A percentile compares a stretch with the other conserved stretches of the same genome.
Evolutionary conservation across 768 basidiomycete genomes (phyloP).

Genomic region (Hypholoma fasciculare): DNA sequence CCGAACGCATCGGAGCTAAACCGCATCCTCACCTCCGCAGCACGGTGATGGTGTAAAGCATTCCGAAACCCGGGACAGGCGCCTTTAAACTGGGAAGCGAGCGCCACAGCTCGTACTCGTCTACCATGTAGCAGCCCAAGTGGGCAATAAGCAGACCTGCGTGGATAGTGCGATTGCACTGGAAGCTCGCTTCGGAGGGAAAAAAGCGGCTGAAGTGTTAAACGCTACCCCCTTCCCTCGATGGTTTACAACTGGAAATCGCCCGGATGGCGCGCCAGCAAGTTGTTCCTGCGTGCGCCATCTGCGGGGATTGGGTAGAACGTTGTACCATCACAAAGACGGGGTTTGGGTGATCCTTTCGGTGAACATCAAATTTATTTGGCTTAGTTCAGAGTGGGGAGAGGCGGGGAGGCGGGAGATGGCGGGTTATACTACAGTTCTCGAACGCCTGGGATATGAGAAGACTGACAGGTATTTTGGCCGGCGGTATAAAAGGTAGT

Average conservation of each 20-base stretch:
- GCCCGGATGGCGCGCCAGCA: not conserved
- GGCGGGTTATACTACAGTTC: conserved; percentile 11
- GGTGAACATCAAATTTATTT: not conserved
- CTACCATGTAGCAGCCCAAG: conserved; percentile 49
- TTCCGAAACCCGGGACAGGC: too few relatives aligned
- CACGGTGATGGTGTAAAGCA: too few relatives aligned
- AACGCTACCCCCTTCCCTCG: too few relatives aligned
- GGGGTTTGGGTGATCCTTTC: not conserved
- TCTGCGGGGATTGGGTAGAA: not conserved
- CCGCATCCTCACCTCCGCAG: too few relatives aligned
- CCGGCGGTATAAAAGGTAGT: conserved; percentile 6
- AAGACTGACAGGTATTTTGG: conserved; percentile 14
- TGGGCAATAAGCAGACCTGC: conserved; percentile 41
- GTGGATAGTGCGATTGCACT: conserved; percentile 39
- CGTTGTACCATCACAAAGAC: not conserved
- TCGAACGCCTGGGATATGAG: conserved; percentile 9
- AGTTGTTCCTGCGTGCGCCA: conserved; percentile 8
- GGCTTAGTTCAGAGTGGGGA: conserved; percentile 5
- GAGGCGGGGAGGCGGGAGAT: conserved; percentile 14
- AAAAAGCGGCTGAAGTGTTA: conserved; percentile 14
- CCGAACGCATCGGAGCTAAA: too few relatives aligned
- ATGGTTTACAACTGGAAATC: too few relatives aligned
- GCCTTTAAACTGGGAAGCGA: too few relatives aligned
- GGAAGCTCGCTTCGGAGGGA: conserved; percentile 30
- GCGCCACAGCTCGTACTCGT: conserved; percentile 28